Base-by-base conservation (phyloP, 306 rosid genomes). In the Ormosia semicastrata region DNA sequence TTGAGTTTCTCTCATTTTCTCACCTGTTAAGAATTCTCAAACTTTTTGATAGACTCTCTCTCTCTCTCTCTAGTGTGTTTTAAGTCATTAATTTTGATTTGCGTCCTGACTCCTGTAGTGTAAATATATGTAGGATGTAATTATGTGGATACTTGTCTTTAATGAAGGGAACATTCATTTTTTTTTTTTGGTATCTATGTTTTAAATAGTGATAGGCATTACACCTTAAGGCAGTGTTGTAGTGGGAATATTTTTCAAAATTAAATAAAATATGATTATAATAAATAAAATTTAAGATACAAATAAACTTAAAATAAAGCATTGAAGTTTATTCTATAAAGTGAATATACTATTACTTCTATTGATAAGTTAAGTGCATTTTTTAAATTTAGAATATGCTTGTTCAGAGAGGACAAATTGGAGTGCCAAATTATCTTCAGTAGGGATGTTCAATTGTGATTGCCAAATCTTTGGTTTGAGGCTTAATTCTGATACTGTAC, bases 401-500 rank as follows among this genome's bases (percentile, higher is more conserved):
- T 59, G 44, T 66, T 59, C 63, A 14, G 30, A 40, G 54, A 52
- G 67, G 56, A 53, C 34, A 78, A 62, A 17, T 49, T 65, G 73
- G 36, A 49, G 15, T 77, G 63, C n/a, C 5, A 2, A 18, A 7
- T 14, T 67, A n/a, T 69, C 18, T 70, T 50, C 63, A 59, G 36
- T 12, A 24, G 30, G 18, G 39, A 40, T 73, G 65, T 73, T 49
- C 62, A 73, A 6, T 66, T 71, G 5, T 49, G 57, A 52, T 50
- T 47, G 33, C 41, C 12, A 78, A 43, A 66, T 84, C 37, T 63
- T 70, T 78, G 39, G 46, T 52, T 64, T 66, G 44, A 17, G 33
- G 65, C 64, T 82, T 69, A 43, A 70, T 70, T 36, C 39, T 72
- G 65, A 50, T 72, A 12, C 44, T 58, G 62, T 72, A 12, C 44